These are phyloP conservation scores for Mycena albidolilacea DNA, from an alignment of 768 basidiomycete genomes.

Conservation along the genomic window DNA sequence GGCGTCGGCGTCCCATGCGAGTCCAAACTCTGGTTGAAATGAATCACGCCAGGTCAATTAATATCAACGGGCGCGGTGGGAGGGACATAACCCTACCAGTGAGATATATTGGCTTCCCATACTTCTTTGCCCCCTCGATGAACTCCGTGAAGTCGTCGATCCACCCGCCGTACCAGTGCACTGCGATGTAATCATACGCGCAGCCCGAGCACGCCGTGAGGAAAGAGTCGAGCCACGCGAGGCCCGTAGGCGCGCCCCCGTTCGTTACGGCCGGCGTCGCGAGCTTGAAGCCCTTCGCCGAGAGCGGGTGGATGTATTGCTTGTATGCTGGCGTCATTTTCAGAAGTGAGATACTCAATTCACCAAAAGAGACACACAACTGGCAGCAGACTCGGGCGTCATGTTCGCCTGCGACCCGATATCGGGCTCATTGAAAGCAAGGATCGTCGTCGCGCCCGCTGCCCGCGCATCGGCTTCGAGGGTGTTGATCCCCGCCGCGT, in stretches of 20 bases:
- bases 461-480: constrained; percentile 14
- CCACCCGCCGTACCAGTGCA: constrained; percentile 27
- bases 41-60: background rate
- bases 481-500: constrained; percentile 2
- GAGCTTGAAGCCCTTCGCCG: constrained; percentile 21
- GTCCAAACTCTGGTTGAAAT: background rate
- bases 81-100: background rate
- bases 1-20: constrained; percentile 6
- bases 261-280: constrained; percentile 21
- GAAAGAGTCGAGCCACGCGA: constrained; percentile 19
- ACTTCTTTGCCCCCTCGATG: constrained; percentile 16
- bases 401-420: constrained; percentile 13
- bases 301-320: constrained; percentile 15
- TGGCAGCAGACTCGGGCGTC: constrained; percentile 15
- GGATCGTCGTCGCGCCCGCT: background rate
- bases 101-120: constrained; percentile 13
- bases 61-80: background rate
- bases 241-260: constrained; percentile 5
- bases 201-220: constrained; percentile 14
- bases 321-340: background rate
- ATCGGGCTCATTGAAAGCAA: constrained; percentile 18
- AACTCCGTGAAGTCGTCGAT: constrained; percentile 10
- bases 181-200: constrained; percentile 10
- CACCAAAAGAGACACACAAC: background rate
- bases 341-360: background rate